A percentile compares a stretch with the other conserved stretches of the same genome.
These are phyloP conservation scores for Corynespora cassiicola DNA, from an alignment of 2,329 filamentous ascomycete species.

Conservation along the genomic window DNA sequence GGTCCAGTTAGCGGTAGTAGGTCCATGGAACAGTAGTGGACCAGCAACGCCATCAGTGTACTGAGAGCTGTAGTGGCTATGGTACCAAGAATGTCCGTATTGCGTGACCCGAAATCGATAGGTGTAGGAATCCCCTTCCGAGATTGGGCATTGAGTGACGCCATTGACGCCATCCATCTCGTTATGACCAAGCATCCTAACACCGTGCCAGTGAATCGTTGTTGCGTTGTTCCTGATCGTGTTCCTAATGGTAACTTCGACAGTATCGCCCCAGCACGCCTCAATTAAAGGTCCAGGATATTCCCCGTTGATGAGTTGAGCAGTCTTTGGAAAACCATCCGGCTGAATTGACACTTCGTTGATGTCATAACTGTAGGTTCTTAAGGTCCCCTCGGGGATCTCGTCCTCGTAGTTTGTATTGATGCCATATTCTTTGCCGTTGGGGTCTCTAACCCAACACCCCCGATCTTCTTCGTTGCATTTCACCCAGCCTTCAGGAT, in stretches of 20 bases:
- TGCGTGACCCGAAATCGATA: constrained; percentile 26
- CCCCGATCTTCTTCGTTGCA: constrained; percentile 27
- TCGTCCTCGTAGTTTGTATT: constrained; percentile 28
- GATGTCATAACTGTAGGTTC: constrained; percentile 16
- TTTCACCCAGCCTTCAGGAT: constrained; percentile 23
- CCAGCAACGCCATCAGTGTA: constrained; percentile 47
- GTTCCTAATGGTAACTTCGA: constrained; percentile 56
- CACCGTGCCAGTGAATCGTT: constrained; percentile 67
- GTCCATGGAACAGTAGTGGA: constrained; percentile 30
- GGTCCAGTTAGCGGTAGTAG: constrained; percentile 18
- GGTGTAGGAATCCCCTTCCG: constrained; percentile 53
- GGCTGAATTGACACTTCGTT: constrained; percentile 15
- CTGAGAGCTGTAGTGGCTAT: constrained; percentile 48
- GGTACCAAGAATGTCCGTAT: constrained; percentile 43
- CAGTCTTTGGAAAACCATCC: constrained; percentile 27
- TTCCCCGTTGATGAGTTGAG: constrained; percentile 28
- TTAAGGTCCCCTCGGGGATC: constrained; percentile 11
- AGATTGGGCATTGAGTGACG: constrained; percentile 49
- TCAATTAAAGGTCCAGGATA: constrained; percentile 29
- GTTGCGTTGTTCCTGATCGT: constrained; percentile 61
- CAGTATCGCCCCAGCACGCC: constrained; percentile 32
- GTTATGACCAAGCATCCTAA: constrained; percentile 59
- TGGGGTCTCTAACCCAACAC: constrained; percentile 32
- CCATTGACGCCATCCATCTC: constrained; percentile 63
- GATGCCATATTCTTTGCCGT: constrained; percentile 25